Base-by-base conservation (phyloP, 179 eudicot species). In the Patellifolia procumbens region DNA sequence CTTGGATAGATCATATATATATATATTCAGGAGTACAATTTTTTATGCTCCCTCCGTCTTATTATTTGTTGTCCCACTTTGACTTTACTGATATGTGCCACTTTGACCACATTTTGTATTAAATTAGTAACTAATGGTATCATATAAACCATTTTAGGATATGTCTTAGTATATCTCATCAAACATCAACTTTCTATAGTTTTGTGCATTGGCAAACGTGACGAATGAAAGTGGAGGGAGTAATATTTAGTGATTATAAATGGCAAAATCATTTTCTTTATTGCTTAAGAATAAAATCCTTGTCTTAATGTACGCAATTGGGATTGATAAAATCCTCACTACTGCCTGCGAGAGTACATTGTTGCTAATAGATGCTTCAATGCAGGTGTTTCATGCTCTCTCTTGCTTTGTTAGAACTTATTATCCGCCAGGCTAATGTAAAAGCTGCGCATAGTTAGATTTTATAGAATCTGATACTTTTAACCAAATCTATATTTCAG, bases 401-500 rank as follows among this genome's bases (percentile, higher is more conserved):
- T n/a, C n/a, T n/a, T n/a, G n/a, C n/a, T n/a, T n/a, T 53, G 28
- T 56, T 11, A 11, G 19, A 11, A 4, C 58, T 8, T n/a, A 43
- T 73, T 34, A 4, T 20, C 35, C 17, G 6, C 8, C 56, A 45
- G 76, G 53, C 31, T 39, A 15, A 73, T 72, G 26, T 59, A 46
- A 46, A 32, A 26, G 35, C 11, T 31, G 31, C 31, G 61, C 45
- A 32, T 10, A 28, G 46, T 17, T 53, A 51, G 45, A 22, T 39
- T 22, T 67, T n/a, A 43, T 45, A 35, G 35, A 17, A 42, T 56
- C 51, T 76, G 55, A 77, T 68, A 49, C 70, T 11, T 80, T 76
- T 66, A 46, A 43, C 26, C 29, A 48, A 74, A 53, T 77, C 55
- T 63, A 67, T 48, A 26, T 26, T 79, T 31, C 91, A 94, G 97